Evolutionary conservation across 257 asterid genomes (phyloP), one percentile per base, ranked within the genome.

Genomic region (Solanum ossicruentum): DNA sequence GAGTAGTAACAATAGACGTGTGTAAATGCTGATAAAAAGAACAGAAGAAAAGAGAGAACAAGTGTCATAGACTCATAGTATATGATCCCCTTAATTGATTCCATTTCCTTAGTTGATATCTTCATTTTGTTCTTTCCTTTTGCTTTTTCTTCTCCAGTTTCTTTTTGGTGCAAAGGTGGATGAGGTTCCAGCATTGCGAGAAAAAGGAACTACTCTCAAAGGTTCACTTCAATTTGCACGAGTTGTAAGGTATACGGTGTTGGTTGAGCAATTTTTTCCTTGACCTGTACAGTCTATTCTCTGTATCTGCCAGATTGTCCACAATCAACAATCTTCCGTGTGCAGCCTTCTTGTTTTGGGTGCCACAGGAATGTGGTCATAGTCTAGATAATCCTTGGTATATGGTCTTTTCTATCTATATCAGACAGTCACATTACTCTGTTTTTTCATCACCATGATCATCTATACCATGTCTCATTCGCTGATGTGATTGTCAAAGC

Each of bases 111-210:
- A 65, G 28, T 78, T 78, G 17, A 77, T 52, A 51, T 26, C 83
- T 78, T 52, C 28, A 55, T 78, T 78, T 26, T 78, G 65, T 12
- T 57, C 65, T 32, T 21, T 28, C 77, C 57, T 83, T 43, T 32
- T 66, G 79, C 80, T 51, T 83, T 66, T 69, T 83, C 39, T 69
- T 83, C 54, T 57, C 55, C 91, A 90, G 93, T 90, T 90, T 70
- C 84, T 90, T 21, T 89, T 86, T 79, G 93, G 93, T 81, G 93
- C 93, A 70, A 89, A 86, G 88, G 85, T 86, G 52, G 87, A 88
- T 55, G 92, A 91, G 78, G 89, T 89, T 65, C 90, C 87, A 81
- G 83, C 85, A n/a, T 60, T 89, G 88, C 87, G 89, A 84, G 91
- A 89, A 49, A 83, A 86, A 47, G 86, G 90, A 88, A 84, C 91